Percentiles rank a stretch among this genome's conserved stretches.
These are phyloP conservation scores for Silene latifolia DNA, from an alignment of 148 eudicot genomes.

Conservation along the genomic window DNA sequence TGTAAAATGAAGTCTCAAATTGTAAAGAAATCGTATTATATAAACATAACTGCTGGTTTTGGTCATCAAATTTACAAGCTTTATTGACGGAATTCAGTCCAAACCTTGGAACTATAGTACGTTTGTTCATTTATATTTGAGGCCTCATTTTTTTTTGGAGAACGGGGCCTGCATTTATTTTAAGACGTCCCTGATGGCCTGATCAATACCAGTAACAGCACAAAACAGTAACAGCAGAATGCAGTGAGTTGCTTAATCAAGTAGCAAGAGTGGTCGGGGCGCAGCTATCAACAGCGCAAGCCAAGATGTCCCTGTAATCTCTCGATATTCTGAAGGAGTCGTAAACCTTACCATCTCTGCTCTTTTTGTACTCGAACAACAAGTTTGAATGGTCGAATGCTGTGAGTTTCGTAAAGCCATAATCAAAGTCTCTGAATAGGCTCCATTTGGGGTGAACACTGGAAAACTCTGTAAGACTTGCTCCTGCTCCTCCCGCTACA, in stretches of 20 bases:
- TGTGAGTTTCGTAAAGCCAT: conserved; percentile 76
- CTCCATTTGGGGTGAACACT: conserved; percentile 62
- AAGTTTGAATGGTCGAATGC: conserved; percentile 71
- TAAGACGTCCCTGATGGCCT: neutral
- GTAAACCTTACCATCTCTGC: conserved; percentile 74
- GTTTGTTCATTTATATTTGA: too few species aligned
- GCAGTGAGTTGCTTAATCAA: neutral
- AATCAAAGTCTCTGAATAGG: conserved; percentile 65
- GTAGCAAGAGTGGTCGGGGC: conserved; percentile 50
- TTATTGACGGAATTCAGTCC: too few species aligned
- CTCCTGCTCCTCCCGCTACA: conserved; percentile 87
- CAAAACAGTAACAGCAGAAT: neutral
- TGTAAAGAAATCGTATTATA: too few species aligned
- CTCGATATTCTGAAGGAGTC: conserved; percentile 74
- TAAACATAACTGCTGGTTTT: too few species aligned
- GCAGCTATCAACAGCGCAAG: conserved; percentile 76
- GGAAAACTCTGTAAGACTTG: conserved; percentile 57
- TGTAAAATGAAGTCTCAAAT: too few species aligned
- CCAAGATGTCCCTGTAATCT: conserved; percentile 79
- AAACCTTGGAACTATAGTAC: too few species aligned
- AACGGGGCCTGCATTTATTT: too few species aligned
- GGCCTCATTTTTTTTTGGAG: too few species aligned
- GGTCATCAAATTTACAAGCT: too few species aligned
- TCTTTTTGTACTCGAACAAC: conserved; percentile 82
- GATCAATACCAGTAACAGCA: too few species aligned